Evolutionary conservation across 1,284 basidiomycete species (phyloP).

Genomic region (Ustilago tritici): DNA sequence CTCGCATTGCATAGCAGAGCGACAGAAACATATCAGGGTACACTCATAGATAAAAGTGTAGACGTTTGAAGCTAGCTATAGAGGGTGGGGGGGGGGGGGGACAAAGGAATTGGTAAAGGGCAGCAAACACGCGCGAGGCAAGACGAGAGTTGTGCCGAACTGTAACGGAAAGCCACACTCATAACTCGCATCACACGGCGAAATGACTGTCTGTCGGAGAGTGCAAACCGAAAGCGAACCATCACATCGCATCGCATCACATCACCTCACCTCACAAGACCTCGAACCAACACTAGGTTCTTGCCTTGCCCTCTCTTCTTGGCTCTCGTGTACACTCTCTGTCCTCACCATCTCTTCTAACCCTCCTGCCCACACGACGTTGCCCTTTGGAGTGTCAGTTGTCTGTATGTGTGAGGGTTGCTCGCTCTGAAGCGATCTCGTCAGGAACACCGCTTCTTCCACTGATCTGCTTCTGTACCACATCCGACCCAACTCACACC

Average conservation of each 20-base stretch:
- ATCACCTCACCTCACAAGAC: no score
- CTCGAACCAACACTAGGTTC: background rate
- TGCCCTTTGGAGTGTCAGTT: background rate
- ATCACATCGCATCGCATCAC: background rate
- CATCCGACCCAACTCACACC: background rate
- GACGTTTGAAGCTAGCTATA: background rate
- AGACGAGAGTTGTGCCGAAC: background rate
- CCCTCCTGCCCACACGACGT: background rate
- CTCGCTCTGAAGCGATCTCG: slow-evolving; percentile 7
- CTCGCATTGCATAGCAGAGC: background rate
- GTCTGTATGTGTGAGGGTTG: slow-evolving; percentile 1
- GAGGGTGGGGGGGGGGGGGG: no score
- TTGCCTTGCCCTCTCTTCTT: background rate
- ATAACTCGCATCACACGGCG: background rate
- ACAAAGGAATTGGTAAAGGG: background rate
- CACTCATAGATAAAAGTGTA: background rate
- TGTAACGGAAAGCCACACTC: slow-evolving; percentile 11
- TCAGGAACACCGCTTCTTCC: slow-evolving; percentile 10
- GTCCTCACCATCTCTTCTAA: background rate
- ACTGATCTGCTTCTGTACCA: slow-evolving; percentile 1
- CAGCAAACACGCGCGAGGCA: background rate
- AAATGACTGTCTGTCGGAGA: slow-evolving; percentile 14
- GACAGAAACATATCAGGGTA: background rate
- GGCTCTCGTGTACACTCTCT: no score
- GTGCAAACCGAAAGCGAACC: slow-evolving; percentile 6